phyloP scores from a whole-genome alignment of 768 basidiomycete genomes.

The Lactifluus subvellereus region DNA sequence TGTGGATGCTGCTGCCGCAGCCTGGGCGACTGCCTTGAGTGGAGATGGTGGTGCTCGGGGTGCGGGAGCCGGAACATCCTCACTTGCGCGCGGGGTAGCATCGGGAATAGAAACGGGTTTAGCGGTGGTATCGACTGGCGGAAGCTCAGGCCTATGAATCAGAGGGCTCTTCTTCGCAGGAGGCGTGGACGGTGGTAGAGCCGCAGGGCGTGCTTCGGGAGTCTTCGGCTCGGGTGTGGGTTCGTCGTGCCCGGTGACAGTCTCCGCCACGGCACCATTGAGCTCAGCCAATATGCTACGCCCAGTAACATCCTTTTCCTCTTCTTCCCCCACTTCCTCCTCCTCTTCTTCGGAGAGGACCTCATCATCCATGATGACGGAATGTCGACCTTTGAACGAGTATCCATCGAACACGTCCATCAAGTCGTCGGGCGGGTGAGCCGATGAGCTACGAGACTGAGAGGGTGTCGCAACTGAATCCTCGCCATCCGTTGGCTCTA shows the following conservation, averaged over 20 bases:
- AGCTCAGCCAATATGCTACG: constrained; percentile 22
- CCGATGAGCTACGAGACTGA: constrained; percentile 72
- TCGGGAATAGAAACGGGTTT: constrained; percentile 16
- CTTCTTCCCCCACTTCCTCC: constrained; percentile 43
- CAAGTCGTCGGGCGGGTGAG: constrained; percentile 47
- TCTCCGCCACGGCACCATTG: constrained; percentile 16
- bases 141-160: constrained; percentile 5
- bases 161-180: constrained; percentile 16
- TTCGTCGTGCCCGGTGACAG: constrained; percentile 34
- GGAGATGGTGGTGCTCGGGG: constrained; percentile 11
- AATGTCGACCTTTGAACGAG: constrained; percentile 84
- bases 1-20: constrained; percentile 18
- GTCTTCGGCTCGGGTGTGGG: constrained; percentile 58
- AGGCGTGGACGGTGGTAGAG: constrained; percentile 28
- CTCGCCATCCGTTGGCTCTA: constrained; percentile 67
- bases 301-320: constrained; percentile 29
- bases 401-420: constrained; percentile 91
- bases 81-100: constrained; percentile 20
- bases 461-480: constrained; percentile 75
- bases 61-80: background rate
- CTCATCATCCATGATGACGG: constrained; percentile 69
- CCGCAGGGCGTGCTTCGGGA: constrained; percentile 55
- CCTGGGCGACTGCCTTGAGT: constrained; percentile 9
- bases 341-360: constrained; percentile 39
- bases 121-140: constrained; percentile 6